phyloP scores from a whole-genome alignment of 306 rosid species.

The Elaeagnus macrophylla region DNA sequence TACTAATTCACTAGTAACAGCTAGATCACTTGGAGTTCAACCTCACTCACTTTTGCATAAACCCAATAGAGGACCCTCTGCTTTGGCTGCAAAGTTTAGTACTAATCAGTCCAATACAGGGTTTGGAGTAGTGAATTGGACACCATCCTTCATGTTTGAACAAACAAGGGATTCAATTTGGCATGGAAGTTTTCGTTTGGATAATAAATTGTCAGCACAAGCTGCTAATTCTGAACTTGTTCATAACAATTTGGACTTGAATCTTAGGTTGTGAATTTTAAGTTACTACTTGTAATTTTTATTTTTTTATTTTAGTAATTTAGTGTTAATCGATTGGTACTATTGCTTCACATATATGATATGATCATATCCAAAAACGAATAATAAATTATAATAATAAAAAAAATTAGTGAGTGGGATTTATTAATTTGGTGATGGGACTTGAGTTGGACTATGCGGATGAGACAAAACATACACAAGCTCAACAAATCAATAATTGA shows the following conservation, averaged over 20 bases:
- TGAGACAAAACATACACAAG: too few species aligned
- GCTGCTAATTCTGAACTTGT: slow-evolving; percentile 19
- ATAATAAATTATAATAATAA: too few species aligned
- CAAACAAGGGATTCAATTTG: slow-evolving; percentile 35
- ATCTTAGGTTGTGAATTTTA: slow-evolving; percentile 58
- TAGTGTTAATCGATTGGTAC: too few species aligned
- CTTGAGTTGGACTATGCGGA: too few species aligned
- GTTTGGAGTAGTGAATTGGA: slow-evolving; percentile 26
- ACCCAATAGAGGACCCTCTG: slow-evolving; percentile 29
- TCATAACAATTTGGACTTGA: slow-evolving; percentile 42
- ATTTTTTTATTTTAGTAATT: background rate
- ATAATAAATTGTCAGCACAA: slow-evolving; percentile 21
- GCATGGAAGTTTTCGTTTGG: slow-evolving; percentile 58
- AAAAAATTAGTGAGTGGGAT: too few species aligned
- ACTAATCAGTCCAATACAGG: slow-evolving; percentile 13
- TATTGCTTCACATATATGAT: too few species aligned
- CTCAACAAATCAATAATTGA: too few species aligned
- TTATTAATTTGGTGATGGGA: too few species aligned
- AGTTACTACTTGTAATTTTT: too few species aligned
- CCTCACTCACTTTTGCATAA: slow-evolving; percentile 57
- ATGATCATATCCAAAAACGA: too few species aligned
- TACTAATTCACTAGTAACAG: slow-evolving; percentile 7
- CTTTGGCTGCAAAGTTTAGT: slow-evolving; percentile 30
- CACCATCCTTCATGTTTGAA: slow-evolving; percentile 35
- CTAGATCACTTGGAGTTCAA: slow-evolving; percentile 46